phyloP scores from a whole-genome alignment of 805 yeast species.

The Metschnikowia vanudenii region DNA sequence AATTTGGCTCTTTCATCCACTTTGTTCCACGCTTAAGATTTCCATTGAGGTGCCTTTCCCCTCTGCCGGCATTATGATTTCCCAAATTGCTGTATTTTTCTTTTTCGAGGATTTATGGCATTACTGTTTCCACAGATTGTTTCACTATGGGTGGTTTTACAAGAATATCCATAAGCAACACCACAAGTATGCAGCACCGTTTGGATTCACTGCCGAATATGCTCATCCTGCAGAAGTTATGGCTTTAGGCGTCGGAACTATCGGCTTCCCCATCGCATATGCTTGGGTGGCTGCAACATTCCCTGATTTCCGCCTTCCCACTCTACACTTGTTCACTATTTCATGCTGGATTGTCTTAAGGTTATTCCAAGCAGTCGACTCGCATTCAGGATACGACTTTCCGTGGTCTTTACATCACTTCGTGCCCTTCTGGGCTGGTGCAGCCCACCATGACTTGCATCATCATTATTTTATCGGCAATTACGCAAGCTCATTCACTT shows the following conservation, averaged over 20 bases:
- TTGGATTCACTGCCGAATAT: constrained; percentile 60
- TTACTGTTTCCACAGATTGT: constrained; percentile 56
- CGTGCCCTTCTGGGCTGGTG: constrained; percentile 66
- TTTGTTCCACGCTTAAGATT: constrained; percentile 49
- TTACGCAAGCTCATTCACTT: constrained; percentile 56
- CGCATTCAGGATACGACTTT: constrained; percentile 62
- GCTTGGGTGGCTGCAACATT: constrained; percentile 39
- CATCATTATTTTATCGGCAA: constrained; percentile 61
- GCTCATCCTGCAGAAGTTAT: constrained; percentile 61
- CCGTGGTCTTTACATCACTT: constrained; percentile 58
- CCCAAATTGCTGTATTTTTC: constrained; percentile 50
- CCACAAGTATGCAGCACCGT: constrained; percentile 61
- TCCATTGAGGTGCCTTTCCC: constrained; percentile 56
- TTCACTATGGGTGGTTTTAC: constrained; percentile 56
- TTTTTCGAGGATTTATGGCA: constrained; percentile 60
- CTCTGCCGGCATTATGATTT: constrained; percentile 35
- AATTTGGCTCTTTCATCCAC: constrained; percentile 62
- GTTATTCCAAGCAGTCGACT: constrained; percentile 58
- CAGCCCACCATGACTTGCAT: constrained; percentile 60
- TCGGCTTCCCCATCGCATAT: constrained; percentile 57
- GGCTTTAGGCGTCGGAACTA: constrained; percentile 58
- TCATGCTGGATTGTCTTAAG: constrained; percentile 52
- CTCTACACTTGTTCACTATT: constrained; percentile 54
- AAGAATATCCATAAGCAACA: constrained; percentile 60
- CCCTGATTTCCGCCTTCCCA: constrained; percentile 64